phyloP scores from a whole-genome alignment of 192 early-diverging fungal species.

The Rhizophagus clarus region DNA sequence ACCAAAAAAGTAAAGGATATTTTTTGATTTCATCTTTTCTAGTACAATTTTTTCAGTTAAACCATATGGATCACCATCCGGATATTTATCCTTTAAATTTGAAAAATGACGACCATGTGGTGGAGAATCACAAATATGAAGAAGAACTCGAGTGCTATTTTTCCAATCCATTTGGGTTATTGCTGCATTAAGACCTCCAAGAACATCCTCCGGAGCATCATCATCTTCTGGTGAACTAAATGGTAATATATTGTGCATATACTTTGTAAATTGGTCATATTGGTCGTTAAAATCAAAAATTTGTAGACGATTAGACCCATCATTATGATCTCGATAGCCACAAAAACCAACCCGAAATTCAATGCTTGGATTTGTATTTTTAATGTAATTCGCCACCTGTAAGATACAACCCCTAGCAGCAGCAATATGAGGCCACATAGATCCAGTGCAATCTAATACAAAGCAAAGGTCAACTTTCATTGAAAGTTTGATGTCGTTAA shows the following conservation, averaged over 20 bases:
- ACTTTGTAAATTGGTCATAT: not conserved
- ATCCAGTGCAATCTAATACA: constrained; percentile 15
- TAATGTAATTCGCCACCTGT: not conserved
- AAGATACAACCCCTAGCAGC: constrained; percentile 24
- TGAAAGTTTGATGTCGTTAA: not conserved
- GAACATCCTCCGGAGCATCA: not conserved
- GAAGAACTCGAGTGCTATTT: constrained; percentile 18
- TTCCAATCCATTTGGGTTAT: constrained; percentile 15
- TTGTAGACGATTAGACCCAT: not conserved
- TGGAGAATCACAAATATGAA: constrained; percentile 31
- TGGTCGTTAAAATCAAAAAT: not conserved
- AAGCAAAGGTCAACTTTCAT: constrained; percentile 6
- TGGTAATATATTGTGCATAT: not conserved
- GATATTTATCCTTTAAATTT: constrained; percentile 1
- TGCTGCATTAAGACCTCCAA: constrained; percentile 33
- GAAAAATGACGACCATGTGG: constrained; percentile 27
- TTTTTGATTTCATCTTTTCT: constrained; percentile 17
- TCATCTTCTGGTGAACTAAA: no score
- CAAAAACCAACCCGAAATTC: constrained; percentile 29
- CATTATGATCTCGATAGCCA: constrained; percentile 21
- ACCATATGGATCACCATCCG: constrained; percentile 31
- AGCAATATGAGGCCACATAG: constrained; percentile 3
- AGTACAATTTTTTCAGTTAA: constrained; percentile 28
- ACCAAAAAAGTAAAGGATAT: constrained; percentile 31
- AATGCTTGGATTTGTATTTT: constrained; percentile 10